These are phyloP conservation scores for Amylocystis lapponica DNA, from an alignment of 768 basidiomycete genomes.

Conservation along the genomic window DNA sequence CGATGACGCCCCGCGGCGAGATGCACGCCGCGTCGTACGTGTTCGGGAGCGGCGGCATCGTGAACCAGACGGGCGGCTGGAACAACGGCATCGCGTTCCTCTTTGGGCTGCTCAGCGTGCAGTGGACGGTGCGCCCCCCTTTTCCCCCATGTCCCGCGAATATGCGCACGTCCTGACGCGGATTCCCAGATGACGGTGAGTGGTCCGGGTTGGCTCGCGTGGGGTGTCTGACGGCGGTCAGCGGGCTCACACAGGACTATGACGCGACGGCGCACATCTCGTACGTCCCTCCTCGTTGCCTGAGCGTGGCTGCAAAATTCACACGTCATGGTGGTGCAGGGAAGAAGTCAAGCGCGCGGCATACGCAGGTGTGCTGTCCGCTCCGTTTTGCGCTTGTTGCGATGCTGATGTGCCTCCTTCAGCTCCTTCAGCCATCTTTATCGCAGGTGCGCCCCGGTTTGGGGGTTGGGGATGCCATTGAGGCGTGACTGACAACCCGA, in stretches of 20 bases:
- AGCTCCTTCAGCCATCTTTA: conserved; percentile 56
- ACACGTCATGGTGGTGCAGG: too few relatives aligned
- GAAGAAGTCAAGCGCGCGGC: conserved; percentile 79
- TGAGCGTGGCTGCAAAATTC: too few relatives aligned
- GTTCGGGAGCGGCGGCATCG: conserved; percentile 67
- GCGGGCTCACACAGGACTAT: conserved; percentile 47
- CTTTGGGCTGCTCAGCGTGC: conserved; percentile 79
- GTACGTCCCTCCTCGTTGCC: conserved; percentile 48
- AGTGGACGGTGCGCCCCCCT: conserved; percentile 63
- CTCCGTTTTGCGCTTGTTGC: not conserved
- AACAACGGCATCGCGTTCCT: conserved; percentile 77
- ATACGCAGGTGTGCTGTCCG: conserved; percentile 40
- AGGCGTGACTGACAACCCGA: not conserved
- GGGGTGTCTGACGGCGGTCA: conserved; percentile 1
- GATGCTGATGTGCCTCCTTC: not conserved
- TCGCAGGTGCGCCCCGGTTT: conserved; percentile 28
- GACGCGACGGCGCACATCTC: conserved; percentile 80
- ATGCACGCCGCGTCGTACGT: conserved; percentile 81
- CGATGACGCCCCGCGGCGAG: conserved; percentile 61
- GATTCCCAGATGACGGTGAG: conserved; percentile 49
- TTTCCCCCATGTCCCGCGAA: too few relatives aligned
- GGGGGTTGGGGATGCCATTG: too few relatives aligned
- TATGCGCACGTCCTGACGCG: not conserved
- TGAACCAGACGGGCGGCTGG: conserved; percentile 79
- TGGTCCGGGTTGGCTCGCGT: not conserved